Conservation (phyloP, 805 yeast species). For the Wickerhamiella vanderwaltii region DNA sequence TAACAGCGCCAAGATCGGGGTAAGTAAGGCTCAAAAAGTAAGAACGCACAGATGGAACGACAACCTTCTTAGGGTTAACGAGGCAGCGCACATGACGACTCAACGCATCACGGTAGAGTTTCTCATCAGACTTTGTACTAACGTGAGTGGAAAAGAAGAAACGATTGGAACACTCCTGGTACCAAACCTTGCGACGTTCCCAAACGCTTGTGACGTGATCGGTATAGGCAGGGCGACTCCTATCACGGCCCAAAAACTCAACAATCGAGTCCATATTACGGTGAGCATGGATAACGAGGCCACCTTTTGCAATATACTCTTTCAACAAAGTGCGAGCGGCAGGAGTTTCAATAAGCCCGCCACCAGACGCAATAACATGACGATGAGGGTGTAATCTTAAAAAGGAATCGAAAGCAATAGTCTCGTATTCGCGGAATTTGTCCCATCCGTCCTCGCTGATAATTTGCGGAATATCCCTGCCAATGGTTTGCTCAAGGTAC, state of each 20-base stretch:
- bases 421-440: constrained; percentile 62
- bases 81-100: constrained; percentile 4
- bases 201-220: constrained; percentile 77
- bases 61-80: constrained; percentile 38
- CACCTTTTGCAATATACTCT: constrained; percentile 43
- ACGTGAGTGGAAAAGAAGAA: constrained; percentile 70
- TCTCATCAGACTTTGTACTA: constrained; percentile 37
- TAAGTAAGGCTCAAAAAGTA: constrained; percentile 62
- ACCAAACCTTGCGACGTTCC: constrained; percentile 68
- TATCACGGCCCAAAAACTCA: constrained; percentile 59
- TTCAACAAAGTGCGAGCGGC: constrained; percentile 55
- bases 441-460: constrained; percentile 78
- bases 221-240: constrained; percentile 75
- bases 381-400: constrained; percentile 36
- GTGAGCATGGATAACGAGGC: constrained; percentile 81
- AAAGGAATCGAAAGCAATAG: constrained; percentile 40
- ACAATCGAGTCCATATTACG: constrained; percentile 76
- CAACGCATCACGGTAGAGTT: constrained; percentile 42
- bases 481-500: constrained; percentile 45
- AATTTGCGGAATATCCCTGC: constrained; percentile 29
- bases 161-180: constrained; percentile 66
- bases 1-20: constrained; percentile 40
- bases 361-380: constrained; percentile 83
- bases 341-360: constrained; percentile 79
- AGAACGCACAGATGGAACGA: constrained; percentile 37